These are phyloP conservation scores for Trebouxia sp. DNA, from an alignment of 139 green algal species.

Conservation along the genomic window DNA sequence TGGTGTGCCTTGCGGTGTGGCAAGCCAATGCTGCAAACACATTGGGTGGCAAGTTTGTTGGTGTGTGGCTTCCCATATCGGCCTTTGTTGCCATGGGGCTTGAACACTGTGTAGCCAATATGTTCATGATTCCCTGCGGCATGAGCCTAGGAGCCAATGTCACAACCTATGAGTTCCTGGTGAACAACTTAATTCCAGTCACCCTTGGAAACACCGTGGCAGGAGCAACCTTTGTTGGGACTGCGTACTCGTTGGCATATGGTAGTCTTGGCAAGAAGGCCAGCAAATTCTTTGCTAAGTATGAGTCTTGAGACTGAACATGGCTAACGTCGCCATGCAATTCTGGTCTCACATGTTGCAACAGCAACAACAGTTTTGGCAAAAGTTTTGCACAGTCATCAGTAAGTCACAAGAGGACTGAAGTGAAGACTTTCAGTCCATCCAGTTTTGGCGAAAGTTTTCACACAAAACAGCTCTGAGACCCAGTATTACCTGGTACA, in stretches of 20 bases:
- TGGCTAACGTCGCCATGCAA: too few species aligned
- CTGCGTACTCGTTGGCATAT: conserved; percentile 38
- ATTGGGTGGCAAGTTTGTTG: conserved; percentile 82
- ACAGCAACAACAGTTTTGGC: neutral
- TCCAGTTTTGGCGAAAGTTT: too few species aligned
- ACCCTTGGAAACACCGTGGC: conserved; percentile 88
- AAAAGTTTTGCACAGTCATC: too few species aligned
- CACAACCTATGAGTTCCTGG: conserved; percentile 69
- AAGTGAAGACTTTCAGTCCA: too few species aligned
- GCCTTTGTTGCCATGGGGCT: conserved; percentile 80
- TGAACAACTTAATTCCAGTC: conserved; percentile 86
- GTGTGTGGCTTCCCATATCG: conserved; percentile 72
- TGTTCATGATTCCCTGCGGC: conserved; percentile 76
- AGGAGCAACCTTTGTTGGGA: conserved; percentile 69
- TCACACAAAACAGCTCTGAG: too few species aligned
- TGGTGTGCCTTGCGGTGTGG: conserved; percentile 91
- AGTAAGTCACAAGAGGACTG: too few species aligned
- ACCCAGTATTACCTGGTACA: too few species aligned
- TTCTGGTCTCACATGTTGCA: neutral
- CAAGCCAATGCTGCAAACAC: conserved; percentile 62
- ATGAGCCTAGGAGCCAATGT: conserved; percentile 65
- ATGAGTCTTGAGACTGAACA: neutral
- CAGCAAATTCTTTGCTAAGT: conserved; percentile 11
- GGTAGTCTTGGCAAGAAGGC: conserved; percentile 52
- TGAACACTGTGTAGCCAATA: conserved; percentile 71